These are phyloP conservation scores for Stentor coeruleus DNA, from an alignment of 73 alveolate species.

Conservation along the genomic window DNA sequence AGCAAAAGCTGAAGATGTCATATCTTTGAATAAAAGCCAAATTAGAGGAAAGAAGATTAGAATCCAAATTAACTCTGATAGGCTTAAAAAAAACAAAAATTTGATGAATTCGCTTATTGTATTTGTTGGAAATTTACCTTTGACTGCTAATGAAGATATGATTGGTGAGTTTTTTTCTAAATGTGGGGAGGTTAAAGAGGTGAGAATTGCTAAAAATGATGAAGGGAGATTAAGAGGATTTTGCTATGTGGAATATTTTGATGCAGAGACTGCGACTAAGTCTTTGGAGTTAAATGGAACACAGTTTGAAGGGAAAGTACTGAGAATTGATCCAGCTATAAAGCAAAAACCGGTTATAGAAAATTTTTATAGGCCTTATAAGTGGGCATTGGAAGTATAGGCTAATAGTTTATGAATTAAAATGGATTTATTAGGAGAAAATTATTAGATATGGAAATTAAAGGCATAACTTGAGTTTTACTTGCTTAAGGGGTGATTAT, in stretches of 20 bases:
- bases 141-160: neutral
- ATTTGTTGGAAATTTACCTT: neutral
- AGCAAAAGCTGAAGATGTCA: neutral
- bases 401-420: neutral
- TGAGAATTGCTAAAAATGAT: neutral
- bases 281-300: neutral
- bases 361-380: neutral
- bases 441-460: neutral
- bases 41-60: neutral
- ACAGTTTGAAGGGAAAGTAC: neutral
- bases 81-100: neutral
- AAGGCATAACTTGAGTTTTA: neutral
- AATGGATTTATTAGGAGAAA: neutral
- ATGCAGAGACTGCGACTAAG: neutral
- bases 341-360: too few relatives aligned
- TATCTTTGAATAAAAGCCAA: neutral
- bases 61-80: neutral
- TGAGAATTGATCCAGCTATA: neutral
- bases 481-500: neutral
- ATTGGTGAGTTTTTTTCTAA: neutral
- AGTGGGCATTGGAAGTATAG: neutral
- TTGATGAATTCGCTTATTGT: neutral
- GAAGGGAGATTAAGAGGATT: neutral
- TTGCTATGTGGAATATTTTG: neutral
- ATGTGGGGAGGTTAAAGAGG: neutral